Evolutionary conservation across 225 moss, liverwort and hornwort genomes (phyloP).

Genomic region (Anthoceros angustus): DNA sequence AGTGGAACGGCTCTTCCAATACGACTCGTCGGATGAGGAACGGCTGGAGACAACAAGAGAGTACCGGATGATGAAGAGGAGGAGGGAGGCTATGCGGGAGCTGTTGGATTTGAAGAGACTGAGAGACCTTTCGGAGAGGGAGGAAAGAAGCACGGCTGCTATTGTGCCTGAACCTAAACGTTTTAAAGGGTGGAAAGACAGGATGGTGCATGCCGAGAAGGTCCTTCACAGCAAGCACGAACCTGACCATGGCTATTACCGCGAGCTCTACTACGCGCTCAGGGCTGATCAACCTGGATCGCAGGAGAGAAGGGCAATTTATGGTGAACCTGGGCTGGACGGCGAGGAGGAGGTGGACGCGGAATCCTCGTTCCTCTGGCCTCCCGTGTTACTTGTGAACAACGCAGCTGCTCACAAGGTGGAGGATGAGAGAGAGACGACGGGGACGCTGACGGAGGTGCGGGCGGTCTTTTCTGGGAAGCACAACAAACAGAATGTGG

Average conservation of each 20-base stretch:
- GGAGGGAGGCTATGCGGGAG: not conserved
- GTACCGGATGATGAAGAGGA: not conserved
- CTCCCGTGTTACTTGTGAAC: slow-evolving; percentile 1
- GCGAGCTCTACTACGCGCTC: slow-evolving; percentile 1
- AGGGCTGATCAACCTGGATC: not conserved
- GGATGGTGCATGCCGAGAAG: slow-evolving; percentile 1
- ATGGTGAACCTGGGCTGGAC: not conserved
- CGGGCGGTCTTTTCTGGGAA: not conserved
- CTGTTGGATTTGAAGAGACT: not conserved
- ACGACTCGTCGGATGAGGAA: not conserved
- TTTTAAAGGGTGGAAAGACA: not conserved
- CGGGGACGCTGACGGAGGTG: not conserved
- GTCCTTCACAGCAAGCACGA: not conserved
- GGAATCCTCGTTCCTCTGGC: slow-evolving; percentile 1
- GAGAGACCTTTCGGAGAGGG: not conserved
- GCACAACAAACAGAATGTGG: not conserved
- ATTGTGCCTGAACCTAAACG: not conserved
- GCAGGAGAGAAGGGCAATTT: not conserved
- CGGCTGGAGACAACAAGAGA: not conserved
- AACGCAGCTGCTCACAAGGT: not conserved
- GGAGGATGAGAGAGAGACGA: not conserved
- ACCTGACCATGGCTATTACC: slow-evolving; percentile 1
- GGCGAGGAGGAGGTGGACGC: not conserved
- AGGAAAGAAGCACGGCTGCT: not conserved
- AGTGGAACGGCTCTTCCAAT: not conserved